Percentiles rank a stretch among this genome's conserved stretches.
phyloP scores from a whole-genome alignment of 1,284 basidiomycete species.

The Ceratobasidium papillatum region DNA sequence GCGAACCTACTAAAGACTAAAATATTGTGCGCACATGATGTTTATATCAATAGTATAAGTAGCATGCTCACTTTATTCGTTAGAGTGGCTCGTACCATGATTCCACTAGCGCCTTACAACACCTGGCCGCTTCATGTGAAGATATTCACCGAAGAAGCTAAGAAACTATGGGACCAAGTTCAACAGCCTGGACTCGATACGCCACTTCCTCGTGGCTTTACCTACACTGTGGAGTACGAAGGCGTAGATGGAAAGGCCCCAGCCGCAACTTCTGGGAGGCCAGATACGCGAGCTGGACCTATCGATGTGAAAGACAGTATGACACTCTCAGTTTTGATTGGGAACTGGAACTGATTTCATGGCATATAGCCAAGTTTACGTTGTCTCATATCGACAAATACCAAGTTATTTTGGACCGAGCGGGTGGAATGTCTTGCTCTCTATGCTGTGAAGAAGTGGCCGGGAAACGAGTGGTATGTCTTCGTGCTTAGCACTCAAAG shows the following conservation, averaged over 20 bases:
- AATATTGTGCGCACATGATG: conserved; percentile 38
- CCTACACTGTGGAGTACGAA: conserved; percentile 66
- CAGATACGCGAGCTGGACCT: conserved; percentile 63
- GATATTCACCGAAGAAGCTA: conserved; percentile 43
- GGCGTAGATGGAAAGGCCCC: conserved; percentile 70
- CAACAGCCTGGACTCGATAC: conserved; percentile 43
- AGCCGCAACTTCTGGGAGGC: conserved; percentile 54
- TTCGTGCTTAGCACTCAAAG: background rate
- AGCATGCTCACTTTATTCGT: background rate
- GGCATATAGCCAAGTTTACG: conserved; percentile 61
- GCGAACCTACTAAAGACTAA: conserved; percentile 38
- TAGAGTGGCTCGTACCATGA: conserved; percentile 49
- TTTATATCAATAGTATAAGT: background rate
- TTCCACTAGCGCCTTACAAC: conserved; percentile 42
- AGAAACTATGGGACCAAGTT: conserved; percentile 51
- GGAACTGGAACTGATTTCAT: background rate
- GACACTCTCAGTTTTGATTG: conserved; percentile 3
- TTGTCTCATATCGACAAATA: conserved; percentile 65
- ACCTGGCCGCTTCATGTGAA: conserved; percentile 46
- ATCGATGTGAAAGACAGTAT: conserved; percentile 73
- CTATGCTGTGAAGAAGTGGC: conserved; percentile 62
- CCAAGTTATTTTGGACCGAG: conserved; percentile 54
- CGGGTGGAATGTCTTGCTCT: conserved; percentile 57
- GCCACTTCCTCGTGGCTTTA: conserved; percentile 63
- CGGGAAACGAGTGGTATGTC: conserved; percentile 58